Evolutionary conservation across 768 basidiomycete genomes (phyloP).

Genomic region (Serendipita sp.): DNA sequence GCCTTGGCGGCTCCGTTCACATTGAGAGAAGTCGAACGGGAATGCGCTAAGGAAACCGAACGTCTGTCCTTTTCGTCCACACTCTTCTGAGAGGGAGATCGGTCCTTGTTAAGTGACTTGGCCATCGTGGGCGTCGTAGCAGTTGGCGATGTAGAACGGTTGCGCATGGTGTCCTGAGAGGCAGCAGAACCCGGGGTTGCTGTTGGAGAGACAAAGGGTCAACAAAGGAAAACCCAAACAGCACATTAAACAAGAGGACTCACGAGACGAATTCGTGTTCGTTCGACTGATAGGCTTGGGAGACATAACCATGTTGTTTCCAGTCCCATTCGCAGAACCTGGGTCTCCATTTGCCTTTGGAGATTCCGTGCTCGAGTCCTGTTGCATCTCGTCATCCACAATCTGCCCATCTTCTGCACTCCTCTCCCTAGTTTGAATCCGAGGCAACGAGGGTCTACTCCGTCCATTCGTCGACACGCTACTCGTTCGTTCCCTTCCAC

Average conservation of each 20-base stretch:
- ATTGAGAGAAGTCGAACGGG: background rate
- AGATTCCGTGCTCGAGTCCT: background rate
- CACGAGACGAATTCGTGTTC: background rate
- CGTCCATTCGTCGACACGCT: background rate
- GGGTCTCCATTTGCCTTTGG: background rate
- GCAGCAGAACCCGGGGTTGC: background rate
- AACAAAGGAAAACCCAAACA: background rate
- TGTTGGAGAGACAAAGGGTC: background rate
- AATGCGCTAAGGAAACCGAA: background rate
- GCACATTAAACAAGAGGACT: background rate
- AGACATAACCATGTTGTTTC: background rate
- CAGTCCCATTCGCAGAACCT: background rate
- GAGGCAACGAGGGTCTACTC: background rate
- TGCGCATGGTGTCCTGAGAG: background rate
- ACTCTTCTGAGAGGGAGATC: background rate
- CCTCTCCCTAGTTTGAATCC: background rate
- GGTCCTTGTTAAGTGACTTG: background rate
- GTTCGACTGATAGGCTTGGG: background rate
- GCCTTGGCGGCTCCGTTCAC: background rate
- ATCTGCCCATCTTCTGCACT: background rate
- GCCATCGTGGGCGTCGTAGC: background rate
- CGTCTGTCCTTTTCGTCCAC: background rate
- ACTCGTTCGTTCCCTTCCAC: background rate
- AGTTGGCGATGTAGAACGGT: background rate
- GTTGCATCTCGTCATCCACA: background rate